Percentiles rank a stretch among this genome's conserved stretches.
phyloP scores from a whole-genome alignment of 495 filamentous ascomycete genomes.

The Lichenothelia convexa region DNA sequence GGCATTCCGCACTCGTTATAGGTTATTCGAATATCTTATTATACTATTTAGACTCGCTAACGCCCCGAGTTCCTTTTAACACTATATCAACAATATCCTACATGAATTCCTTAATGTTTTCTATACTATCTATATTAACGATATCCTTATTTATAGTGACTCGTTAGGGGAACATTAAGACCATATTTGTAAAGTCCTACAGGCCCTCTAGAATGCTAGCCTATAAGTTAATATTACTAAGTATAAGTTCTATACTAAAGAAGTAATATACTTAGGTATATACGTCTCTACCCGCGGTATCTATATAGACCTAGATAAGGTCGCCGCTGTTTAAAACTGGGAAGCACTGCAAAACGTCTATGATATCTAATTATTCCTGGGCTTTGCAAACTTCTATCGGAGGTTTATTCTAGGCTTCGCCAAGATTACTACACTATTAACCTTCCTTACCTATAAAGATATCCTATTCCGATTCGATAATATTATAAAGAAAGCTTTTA shows the following conservation, averaged over 20 bases:
- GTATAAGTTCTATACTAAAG: slow-evolving; percentile 8
- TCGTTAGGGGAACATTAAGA: slow-evolving; percentile 5
- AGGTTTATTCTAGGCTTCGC: slow-evolving; percentile 3
- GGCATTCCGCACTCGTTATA: slow-evolving; percentile 2
- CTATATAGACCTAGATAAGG: slow-evolving; percentile 6
- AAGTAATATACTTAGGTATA: slow-evolving; percentile 6
- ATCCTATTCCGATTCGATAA: background rate
- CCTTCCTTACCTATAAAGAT: background rate
- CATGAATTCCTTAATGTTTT: slow-evolving; percentile 6
- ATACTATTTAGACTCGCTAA: slow-evolving; percentile 7
- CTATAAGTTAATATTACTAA: slow-evolving; percentile 8
- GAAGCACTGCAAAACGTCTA: background rate
- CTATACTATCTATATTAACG: slow-evolving; percentile 8
- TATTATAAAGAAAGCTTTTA: no score
- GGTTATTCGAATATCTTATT: slow-evolving; percentile 4
- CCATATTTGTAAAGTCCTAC: slow-evolving; percentile 6
- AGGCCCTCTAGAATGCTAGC: slow-evolving; percentile 1
- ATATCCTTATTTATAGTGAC: slow-evolving; percentile 12
- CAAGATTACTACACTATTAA: slow-evolving; percentile 1
- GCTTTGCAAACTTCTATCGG: slow-evolving; percentile 6
- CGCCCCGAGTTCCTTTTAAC: slow-evolving; percentile 7
- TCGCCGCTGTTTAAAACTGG: background rate
- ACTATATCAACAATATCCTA: slow-evolving; percentile 13
- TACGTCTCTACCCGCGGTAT: slow-evolving; percentile 3
- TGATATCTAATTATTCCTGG: slow-evolving; percentile 3